phyloP scores from a whole-genome alignment of 176 grass and related monocot genomes.

The Aegilops tauschii region DNA sequence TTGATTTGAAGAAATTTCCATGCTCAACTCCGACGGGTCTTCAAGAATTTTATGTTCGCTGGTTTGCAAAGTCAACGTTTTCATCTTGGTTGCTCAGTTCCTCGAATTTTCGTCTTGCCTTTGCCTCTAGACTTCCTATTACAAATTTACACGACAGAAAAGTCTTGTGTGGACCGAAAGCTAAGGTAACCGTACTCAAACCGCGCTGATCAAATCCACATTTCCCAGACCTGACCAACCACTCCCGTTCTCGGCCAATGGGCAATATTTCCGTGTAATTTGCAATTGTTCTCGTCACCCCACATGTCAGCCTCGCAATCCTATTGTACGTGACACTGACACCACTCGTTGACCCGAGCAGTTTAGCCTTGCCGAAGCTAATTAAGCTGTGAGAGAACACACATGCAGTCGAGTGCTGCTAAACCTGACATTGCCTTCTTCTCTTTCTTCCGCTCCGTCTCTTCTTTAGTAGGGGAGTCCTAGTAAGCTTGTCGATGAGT shows the following conservation, averaged over 20 bases:
- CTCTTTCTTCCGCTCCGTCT: not conserved
- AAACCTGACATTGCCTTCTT: not conserved
- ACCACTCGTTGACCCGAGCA: not conserved
- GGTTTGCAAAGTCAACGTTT: not conserved
- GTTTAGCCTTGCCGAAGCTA: not conserved
- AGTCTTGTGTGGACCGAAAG: not conserved
- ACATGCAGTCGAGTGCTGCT: not conserved
- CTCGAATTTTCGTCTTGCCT: not conserved
- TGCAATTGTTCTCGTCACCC: not conserved
- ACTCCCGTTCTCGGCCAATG: too few relatives aligned
- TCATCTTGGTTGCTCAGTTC: not conserved
- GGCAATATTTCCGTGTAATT: not conserved
- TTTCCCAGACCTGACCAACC: not conserved
- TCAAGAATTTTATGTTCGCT: not conserved
- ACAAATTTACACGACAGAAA: not conserved
- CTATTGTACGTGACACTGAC: not conserved
- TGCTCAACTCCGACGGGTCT: not conserved
- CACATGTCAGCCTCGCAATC: not conserved
- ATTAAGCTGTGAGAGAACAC: not conserved
- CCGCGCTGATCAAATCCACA: not conserved
- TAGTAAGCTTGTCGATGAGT: too few relatives aligned
- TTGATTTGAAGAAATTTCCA: too few relatives aligned
- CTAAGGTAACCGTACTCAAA: not conserved
- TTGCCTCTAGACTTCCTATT: not conserved
- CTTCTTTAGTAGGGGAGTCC: too few relatives aligned